These are phyloP conservation scores for Pleurotus platypus DNA, from an alignment of 768 basidiomycete species.

Conservation along the genomic window DNA sequence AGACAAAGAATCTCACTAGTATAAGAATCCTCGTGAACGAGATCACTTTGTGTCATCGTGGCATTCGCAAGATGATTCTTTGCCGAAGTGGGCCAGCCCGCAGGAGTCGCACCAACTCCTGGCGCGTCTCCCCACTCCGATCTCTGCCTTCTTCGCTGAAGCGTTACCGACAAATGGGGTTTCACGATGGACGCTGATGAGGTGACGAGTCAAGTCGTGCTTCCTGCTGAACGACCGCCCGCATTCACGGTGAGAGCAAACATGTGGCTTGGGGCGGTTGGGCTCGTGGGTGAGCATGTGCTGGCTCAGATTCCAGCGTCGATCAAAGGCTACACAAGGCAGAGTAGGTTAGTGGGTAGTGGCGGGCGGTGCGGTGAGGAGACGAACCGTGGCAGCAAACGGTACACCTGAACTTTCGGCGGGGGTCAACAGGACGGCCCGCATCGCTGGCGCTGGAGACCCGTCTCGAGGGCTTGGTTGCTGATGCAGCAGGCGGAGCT, in stretches of 20 bases:
- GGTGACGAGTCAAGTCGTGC: conserved; percentile 89
- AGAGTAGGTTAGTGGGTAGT: conserved; percentile 10
- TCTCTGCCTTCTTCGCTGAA: conserved; percentile 41
- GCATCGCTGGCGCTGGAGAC: conserved; percentile 45
- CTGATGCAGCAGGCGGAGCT: conserved; percentile 55
- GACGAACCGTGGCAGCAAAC: conserved; percentile 70
- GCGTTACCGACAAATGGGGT: conserved; percentile 43
- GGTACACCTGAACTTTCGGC: conserved; percentile 76
- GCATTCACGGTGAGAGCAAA: conserved; percentile 82
- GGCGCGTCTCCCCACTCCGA: conserved; percentile 64
- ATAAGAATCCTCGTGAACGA: not conserved
- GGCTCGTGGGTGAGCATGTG: conserved; percentile 96
- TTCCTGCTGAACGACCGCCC: conserved; percentile 91
- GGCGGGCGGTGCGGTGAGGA: not conserved
- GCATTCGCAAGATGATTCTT: conserved; percentile 54
- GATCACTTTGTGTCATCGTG: conserved; percentile 60
- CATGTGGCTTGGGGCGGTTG: conserved; percentile 83
- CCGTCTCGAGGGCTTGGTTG: conserved; percentile 45
- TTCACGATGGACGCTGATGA: conserved; percentile 80
- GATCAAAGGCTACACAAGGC: conserved; percentile 67
- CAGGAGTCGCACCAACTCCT: conserved; percentile 74
- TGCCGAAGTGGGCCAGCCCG: conserved; percentile 64
- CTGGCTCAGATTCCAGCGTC: conserved; percentile 93
- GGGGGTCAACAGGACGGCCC: conserved; percentile 51
- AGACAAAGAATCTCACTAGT: conserved; percentile 7